phyloP scores from a whole-genome alignment of 1,139 yeast species.

The Zhuliangozyma blackwelliae region DNA sequence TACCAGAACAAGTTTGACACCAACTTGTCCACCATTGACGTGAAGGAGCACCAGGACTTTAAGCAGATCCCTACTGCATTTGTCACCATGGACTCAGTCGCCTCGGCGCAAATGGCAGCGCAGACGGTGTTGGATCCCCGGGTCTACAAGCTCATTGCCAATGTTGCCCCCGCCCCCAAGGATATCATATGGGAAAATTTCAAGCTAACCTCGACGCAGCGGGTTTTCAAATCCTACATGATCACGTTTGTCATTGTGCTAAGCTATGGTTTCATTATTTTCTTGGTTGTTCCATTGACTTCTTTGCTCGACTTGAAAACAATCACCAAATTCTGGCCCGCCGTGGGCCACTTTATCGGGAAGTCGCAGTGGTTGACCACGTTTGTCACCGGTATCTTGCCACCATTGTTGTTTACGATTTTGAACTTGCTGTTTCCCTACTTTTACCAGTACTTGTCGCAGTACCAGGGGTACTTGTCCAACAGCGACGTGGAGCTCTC shows the following conservation, averaged over 20 bases:
- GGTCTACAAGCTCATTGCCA: slow-evolving; percentile 65
- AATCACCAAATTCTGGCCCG: slow-evolving; percentile 70
- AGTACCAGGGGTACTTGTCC: slow-evolving; percentile 67
- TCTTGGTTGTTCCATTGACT: slow-evolving; percentile 72
- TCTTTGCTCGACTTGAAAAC: slow-evolving; percentile 69
- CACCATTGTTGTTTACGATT: slow-evolving; percentile 69
- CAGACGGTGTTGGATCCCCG: slow-evolving; percentile 78
- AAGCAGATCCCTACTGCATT: slow-evolving; percentile 63
- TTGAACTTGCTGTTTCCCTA: slow-evolving; percentile 67
- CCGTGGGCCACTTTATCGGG: slow-evolving; percentile 55
- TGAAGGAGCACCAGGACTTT: slow-evolving; percentile 23
- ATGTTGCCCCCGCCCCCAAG: slow-evolving; percentile 77
- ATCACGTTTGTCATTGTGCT: slow-evolving; percentile 61
- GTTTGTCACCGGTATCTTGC: slow-evolving; percentile 68
- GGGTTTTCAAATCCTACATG: slow-evolving; percentile 52
- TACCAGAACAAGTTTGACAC: slow-evolving; percentile 31
- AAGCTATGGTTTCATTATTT: slow-evolving; percentile 58
- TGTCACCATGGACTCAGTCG: slow-evolving; percentile 79
- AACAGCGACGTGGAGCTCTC: slow-evolving; percentile 75
- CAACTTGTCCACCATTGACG: slow-evolving; percentile 22
- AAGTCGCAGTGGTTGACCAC: slow-evolving; percentile 66
- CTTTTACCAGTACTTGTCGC: slow-evolving; percentile 61
- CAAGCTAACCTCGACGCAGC: slow-evolving; percentile 53
- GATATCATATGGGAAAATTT: slow-evolving; percentile 77
- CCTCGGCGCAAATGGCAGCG: slow-evolving; percentile 83